A percentile compares a stretch with the other conserved stretches of the same genome.
Evolutionary conservation across 306 rosid species (phyloP).

Genomic region (Hippophae tibetana): DNA sequence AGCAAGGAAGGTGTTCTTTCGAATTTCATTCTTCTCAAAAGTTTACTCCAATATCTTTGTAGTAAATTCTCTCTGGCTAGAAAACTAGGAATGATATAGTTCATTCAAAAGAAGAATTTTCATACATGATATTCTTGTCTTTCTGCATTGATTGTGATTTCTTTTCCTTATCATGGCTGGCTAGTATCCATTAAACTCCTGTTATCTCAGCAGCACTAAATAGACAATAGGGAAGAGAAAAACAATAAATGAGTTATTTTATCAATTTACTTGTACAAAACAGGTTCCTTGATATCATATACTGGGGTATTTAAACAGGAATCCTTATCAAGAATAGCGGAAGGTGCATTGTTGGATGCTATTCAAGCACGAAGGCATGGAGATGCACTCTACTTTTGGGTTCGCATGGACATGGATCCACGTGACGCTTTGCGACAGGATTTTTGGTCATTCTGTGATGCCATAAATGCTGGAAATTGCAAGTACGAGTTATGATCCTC

Average conservation of each 20-base stretch:
- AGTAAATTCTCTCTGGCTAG: slow-evolving; percentile 4
- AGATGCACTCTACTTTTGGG: slow-evolving; percentile 93
- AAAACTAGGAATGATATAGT: no score
- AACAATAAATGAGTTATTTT: slow-evolving; percentile 5
- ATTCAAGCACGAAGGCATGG: slow-evolving; percentile 63
- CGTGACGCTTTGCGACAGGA: slow-evolving; percentile 56
- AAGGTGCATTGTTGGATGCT: slow-evolving; percentile 61
- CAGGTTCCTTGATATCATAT: slow-evolving; percentile 13
- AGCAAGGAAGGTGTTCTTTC: slow-evolving; percentile 61
- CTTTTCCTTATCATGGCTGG: no score
- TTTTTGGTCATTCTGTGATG: slow-evolving; percentile 93
- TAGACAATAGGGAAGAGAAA: background rate
- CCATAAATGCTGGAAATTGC: slow-evolving; percentile 94
- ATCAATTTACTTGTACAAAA: background rate
- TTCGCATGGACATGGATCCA: slow-evolving; percentile 64
- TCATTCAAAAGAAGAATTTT: no score
- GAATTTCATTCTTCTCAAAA: background rate
- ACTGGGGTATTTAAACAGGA: slow-evolving; percentile 44
- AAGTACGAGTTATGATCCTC: slow-evolving; percentile 37
- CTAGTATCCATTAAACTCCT: no score
- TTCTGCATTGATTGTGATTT: no score
- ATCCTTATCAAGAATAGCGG: slow-evolving; percentile 64
- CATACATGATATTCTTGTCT: no score
- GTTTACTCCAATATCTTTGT: background rate
- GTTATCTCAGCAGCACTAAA: no score